These are phyloP conservation scores for Morella rubra DNA, from an alignment of 306 rosid genomes.

Conservation along the genomic window DNA sequence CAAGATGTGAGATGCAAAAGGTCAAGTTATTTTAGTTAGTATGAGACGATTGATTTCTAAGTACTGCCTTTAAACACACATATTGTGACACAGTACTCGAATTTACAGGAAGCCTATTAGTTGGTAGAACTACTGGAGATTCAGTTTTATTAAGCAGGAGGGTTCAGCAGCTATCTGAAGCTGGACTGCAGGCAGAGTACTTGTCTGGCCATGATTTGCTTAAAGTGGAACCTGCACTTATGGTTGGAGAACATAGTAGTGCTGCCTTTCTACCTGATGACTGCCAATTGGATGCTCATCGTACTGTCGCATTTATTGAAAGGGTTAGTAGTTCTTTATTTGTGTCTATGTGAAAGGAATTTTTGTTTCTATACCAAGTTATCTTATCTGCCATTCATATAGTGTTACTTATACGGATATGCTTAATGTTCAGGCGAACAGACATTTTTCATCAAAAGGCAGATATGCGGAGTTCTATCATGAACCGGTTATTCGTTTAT, in stretches of 20 bases:
- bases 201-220: constrained; percentile 58
- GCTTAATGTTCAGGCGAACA: constrained; percentile 57
- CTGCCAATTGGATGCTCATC: constrained; percentile 81
- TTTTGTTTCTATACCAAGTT: neutral
- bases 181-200: constrained; percentile 73
- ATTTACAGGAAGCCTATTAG: constrained; percentile 70
- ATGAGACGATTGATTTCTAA: too few species aligned
- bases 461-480: constrained; percentile 82
- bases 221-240: constrained; percentile 66
- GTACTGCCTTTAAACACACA: neutral
- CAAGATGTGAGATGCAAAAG: neutral
- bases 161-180: constrained; percentile 55
- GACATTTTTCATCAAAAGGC: constrained; percentile 49
- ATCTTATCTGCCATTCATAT: constrained; percentile 12
- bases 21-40: too few species aligned
- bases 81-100: constrained; percentile 9
- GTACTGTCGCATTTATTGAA: constrained; percentile 54
- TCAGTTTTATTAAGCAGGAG: constrained; percentile 52
- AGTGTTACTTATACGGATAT: constrained; percentile 8
- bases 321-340: constrained; percentile 44
- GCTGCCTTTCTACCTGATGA: constrained; percentile 86
- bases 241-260: constrained; percentile 52
- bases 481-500: constrained; percentile 66
- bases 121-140: constrained; percentile 63
- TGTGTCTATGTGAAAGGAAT: constrained; percentile 1